Conservation (phyloP, 768 basidiomycete species). For the Suillus americanus region DNA sequence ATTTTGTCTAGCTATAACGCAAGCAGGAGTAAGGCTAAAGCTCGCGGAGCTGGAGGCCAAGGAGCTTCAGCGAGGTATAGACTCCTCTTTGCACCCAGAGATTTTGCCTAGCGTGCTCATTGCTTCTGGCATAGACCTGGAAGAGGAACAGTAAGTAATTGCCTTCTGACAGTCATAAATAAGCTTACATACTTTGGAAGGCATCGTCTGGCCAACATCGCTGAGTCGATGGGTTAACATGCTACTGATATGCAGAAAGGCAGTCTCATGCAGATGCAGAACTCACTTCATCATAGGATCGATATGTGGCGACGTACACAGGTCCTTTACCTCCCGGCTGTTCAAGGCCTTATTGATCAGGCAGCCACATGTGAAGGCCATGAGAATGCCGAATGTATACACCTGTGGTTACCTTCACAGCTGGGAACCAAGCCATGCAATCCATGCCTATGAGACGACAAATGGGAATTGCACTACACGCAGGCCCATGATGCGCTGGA, state of each 20-base stretch:
- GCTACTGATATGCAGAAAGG: no score
- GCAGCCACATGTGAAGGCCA: not conserved
- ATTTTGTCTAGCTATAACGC: not conserved
- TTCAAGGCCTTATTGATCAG: not conserved
- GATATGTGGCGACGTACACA: not conserved
- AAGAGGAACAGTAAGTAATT: not conserved
- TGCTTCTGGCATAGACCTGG: not conserved
- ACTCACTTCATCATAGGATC: not conserved
- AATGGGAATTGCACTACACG: no score
- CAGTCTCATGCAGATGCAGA: no score
- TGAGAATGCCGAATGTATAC: no score
- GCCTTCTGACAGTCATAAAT: not conserved
- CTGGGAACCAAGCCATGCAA: no score
- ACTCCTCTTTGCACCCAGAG: not conserved
- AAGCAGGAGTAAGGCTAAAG: not conserved
- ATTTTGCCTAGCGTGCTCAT: not conserved
- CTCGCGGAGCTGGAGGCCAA: not conserved
- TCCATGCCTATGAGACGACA: no score
- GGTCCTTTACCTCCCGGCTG: not conserved
- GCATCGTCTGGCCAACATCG: no score
- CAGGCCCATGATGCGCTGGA: no score
- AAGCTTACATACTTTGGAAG: no score
- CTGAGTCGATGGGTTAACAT: no score
- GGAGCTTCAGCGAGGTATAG: not conserved
- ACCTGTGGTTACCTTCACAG: no score